A percentile compares a stretch with the other conserved stretches of the same genome.
Evolutionary conservation across 176 grass and related monocot species (phyloP).

Genomic region (Raddia guianensis): DNA sequence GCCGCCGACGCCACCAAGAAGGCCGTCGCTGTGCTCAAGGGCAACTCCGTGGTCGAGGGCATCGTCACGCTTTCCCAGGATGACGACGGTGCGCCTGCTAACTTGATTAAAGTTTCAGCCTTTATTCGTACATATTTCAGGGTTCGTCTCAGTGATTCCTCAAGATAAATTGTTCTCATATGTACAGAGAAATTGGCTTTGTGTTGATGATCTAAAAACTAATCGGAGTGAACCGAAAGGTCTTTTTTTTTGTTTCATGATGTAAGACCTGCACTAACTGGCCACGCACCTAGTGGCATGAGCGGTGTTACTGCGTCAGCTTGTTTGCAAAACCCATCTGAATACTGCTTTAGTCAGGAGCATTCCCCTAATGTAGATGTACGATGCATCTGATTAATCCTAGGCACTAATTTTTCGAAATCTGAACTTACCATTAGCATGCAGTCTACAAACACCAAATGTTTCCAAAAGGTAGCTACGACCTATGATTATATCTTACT

Average conservation of each 20-base stretch:
- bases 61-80: conserved; percentile 85
- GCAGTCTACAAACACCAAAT: neutral
- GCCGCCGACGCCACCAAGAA: conserved; percentile 59
- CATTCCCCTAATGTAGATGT: neutral
- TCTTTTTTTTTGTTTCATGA: neutral
- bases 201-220: neutral
- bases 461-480: neutral
- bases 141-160: neutral
- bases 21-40: conserved; percentile 89
- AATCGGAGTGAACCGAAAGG: neutral
- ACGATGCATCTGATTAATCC: neutral
- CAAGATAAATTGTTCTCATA: neutral
- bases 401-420: too few relatives aligned
- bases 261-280: neutral
- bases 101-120: neutral
- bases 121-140: neutral
- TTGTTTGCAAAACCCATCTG: neutral
- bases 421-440: neutral
- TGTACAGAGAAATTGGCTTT: neutral
- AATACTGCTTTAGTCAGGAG: neutral
- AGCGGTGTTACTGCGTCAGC: neutral
- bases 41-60: conserved; percentile 73
- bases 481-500: neutral
- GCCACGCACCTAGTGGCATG: neutral
- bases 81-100: conserved; percentile 51